Conservation (phyloP, 257 asterid genomes). For the Paraleonurus japonicus region DNA sequence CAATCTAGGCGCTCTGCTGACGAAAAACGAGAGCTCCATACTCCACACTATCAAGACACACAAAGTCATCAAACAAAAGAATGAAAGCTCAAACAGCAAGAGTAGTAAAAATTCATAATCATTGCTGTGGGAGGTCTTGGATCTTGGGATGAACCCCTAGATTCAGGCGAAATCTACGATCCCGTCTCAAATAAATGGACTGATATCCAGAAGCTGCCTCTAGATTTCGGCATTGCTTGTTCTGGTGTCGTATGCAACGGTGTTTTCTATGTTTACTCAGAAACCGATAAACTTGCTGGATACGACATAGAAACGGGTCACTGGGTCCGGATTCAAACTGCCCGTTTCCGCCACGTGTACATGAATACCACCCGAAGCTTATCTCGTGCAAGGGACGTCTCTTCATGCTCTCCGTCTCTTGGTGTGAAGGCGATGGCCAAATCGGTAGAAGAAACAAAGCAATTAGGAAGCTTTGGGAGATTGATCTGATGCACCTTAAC, state of each 20-base stretch:
- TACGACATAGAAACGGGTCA: conserved; percentile 75
- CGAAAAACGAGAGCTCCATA: conserved; percentile 52
- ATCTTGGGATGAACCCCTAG: conserved; percentile 86
- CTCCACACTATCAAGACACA: conserved; percentile 36
- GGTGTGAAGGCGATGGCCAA: conserved; percentile 97
- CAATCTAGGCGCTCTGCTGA: conserved; percentile 59
- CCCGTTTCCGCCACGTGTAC: conserved; percentile 71
- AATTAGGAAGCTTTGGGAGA: conserved; percentile 91
- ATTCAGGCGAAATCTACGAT: conserved; percentile 81
- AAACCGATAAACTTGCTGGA: conserved; percentile 69
- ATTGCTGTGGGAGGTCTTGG: conserved; percentile 96
- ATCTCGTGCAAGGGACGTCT: conserved; percentile 56
- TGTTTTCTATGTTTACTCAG: conserved; percentile 75
- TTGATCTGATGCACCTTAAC: conserved; percentile 44
- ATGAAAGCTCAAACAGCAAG: conserved; percentile 34
- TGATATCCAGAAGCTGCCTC: conserved; percentile 75
- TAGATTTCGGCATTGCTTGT: conserved; percentile 77
- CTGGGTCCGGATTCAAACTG: conserved; percentile 69
- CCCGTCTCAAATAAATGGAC: conserved; percentile 79
- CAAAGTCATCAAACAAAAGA: conserved; percentile 39
- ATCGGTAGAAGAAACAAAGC: conserved; percentile 95
- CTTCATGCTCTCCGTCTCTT: conserved; percentile 79
- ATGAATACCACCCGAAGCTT: conserved; percentile 80
- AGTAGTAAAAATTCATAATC: conserved; percentile 46
- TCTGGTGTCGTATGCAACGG: conserved; percentile 73